phyloP scores from a whole-genome alignment of 2,329 filamentous ascomycete species.

The Coniochaeta prunicola region DNA sequence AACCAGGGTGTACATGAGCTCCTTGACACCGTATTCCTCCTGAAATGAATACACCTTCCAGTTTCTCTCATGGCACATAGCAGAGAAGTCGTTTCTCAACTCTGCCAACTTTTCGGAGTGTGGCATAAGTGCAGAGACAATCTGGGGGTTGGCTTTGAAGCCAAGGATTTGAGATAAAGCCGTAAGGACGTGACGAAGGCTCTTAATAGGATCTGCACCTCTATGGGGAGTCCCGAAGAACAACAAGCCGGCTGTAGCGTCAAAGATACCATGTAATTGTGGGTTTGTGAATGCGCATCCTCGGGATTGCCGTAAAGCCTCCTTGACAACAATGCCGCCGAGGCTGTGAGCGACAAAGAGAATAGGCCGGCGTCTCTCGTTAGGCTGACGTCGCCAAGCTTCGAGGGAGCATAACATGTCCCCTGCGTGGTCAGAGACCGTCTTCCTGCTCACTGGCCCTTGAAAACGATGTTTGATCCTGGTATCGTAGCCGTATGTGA shows the following conservation, averaged over 20 bases:
- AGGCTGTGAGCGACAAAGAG: constrained; percentile 19
- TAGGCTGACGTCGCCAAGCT: neutral
- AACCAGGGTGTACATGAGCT: constrained; percentile 12
- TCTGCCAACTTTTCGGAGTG: constrained; percentile 20
- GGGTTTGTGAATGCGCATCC: constrained; percentile 3
- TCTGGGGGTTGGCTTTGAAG: constrained; percentile 20
- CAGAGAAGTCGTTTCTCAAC: constrained; percentile 18
- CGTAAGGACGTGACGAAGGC: constrained; percentile 12
- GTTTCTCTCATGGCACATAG: constrained; percentile 17
- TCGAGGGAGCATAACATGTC: neutral
- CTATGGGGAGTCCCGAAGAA: constrained; percentile 28
- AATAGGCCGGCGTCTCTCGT: neutral
- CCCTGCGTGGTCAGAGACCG: neutral
- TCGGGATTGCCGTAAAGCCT: constrained; percentile 10
- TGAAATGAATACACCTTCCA: constrained; percentile 27
- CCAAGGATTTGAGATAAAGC: constrained; percentile 11
- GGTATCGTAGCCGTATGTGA: neutral
- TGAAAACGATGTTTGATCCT: neutral
- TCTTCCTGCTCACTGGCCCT: neutral
- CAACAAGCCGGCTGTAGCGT: constrained; percentile 17
- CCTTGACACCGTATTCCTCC: constrained; percentile 15
- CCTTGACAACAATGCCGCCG: constrained; percentile 25
- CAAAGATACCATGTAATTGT: constrained; percentile 10
- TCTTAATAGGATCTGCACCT: constrained; percentile 15
- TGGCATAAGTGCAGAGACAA: constrained; percentile 23